phyloP scores from a whole-genome alignment of 2,329 filamentous ascomycete genomes.

The Colletotrichum orchidophilum region DNA sequence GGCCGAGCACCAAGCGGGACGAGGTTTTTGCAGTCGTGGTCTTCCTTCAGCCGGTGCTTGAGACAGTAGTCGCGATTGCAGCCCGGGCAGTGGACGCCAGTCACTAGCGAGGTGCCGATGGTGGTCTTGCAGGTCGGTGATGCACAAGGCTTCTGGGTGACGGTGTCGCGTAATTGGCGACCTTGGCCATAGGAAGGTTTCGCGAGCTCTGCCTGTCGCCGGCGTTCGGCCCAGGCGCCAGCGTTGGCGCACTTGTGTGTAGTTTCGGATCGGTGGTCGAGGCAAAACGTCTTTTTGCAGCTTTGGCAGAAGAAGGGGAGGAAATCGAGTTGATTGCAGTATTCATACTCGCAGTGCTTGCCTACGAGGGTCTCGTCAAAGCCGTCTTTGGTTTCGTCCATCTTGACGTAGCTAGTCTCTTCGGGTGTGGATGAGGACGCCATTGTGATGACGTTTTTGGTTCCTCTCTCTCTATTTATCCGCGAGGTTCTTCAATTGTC shows the following conservation, averaged over 20 bases:
- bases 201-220: slow-evolving; percentile 63
- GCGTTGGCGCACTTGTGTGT: slow-evolving; percentile 74
- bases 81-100: slow-evolving; percentile 75
- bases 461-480: slow-evolving; percentile 17
- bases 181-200: slow-evolving; percentile 64
- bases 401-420: slow-evolving; percentile 71
- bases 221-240: slow-evolving; percentile 70
- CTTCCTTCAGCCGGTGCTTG: slow-evolving; percentile 78
- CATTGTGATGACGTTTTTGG: slow-evolving; percentile 50
- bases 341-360: slow-evolving; percentile 88
- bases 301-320: slow-evolving; percentile 94
- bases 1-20: slow-evolving; percentile 63
- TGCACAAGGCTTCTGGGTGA: slow-evolving; percentile 74
- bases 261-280: slow-evolving; percentile 90
- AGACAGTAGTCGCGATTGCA: slow-evolving; percentile 82
- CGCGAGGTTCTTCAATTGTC: background rate
- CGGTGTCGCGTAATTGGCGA: slow-evolving; percentile 62
- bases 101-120: slow-evolving; percentile 73
- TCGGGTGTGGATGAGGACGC: slow-evolving; percentile 59
- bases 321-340: slow-evolving; percentile 96
- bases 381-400: slow-evolving; percentile 64
- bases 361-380: slow-evolving; percentile 86
- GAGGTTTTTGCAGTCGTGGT: slow-evolving; percentile 86
- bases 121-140: slow-evolving; percentile 73
- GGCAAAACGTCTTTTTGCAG: slow-evolving; percentile 85